Conservation (phyloP, 176 grass and related monocot genomes). For the Aegilops bicornis region DNA sequence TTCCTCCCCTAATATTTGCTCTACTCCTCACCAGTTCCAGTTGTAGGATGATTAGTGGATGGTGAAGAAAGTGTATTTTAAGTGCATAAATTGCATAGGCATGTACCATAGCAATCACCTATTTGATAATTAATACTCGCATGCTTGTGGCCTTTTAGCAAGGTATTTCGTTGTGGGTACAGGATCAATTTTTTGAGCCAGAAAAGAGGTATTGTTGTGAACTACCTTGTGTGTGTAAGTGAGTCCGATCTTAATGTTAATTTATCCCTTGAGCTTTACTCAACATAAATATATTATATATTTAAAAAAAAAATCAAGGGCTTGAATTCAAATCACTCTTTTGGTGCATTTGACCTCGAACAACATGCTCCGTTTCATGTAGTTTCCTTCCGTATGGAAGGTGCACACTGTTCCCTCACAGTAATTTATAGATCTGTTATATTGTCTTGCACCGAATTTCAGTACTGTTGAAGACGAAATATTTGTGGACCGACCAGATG, state of each 20-base stretch:
- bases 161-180: background rate
- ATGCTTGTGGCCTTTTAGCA: background rate
- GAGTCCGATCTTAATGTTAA: background rate
- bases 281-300: background rate
- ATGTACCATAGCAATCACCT: background rate
- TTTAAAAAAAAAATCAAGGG: too few relatives aligned
- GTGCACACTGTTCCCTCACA: background rate
- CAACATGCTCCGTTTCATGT: background rate
- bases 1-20: background rate
- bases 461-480: slow-evolving; percentile 95
- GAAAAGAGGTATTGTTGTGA: background rate
- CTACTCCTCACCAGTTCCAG: background rate
- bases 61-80: background rate
- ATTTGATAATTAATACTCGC: background rate
- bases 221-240: background rate
- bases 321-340: background rate
- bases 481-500: slow-evolving; percentile 80
- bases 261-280: background rate
- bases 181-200: background rate
- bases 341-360: background rate
- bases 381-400: slow-evolving; percentile 13
- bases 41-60: slow-evolving; percentile 12
- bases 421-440: slow-evolving; percentile 19
- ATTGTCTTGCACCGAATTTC: slow-evolving; percentile 36
- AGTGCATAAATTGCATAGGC: background rate